These are phyloP conservation scores for Gymnopus androsaceus DNA, from an alignment of 1,284 basidiomycete genomes.

Conservation along the genomic window DNA sequence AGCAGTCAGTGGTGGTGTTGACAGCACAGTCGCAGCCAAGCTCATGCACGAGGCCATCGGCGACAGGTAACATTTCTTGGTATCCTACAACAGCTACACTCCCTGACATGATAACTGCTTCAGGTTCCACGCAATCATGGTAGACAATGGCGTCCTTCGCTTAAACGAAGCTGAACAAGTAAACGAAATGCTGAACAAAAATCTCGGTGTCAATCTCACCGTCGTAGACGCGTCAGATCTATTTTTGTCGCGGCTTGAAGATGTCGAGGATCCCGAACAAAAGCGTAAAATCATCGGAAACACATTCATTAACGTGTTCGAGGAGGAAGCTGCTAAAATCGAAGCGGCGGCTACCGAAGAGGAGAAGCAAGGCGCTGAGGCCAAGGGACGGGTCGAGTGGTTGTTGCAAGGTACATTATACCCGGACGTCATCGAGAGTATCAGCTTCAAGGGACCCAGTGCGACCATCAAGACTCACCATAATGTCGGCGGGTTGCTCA, in stretches of 20 bases:
- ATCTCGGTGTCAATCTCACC: conserved; percentile 95
- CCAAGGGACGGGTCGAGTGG: conserved; percentile 95
- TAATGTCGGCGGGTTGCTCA: conserved; percentile 95
- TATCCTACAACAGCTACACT: not conserved
- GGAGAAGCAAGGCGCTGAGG: conserved; percentile 64
- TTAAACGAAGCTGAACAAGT: conserved; percentile 92
- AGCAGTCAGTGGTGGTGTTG: conserved; percentile 96
- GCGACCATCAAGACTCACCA: conserved; percentile 99
- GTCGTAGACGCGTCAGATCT: conserved; percentile 95
- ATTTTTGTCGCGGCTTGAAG: conserved; percentile 88
- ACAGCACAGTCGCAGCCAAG: conserved; percentile 97
- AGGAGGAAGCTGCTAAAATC: conserved; percentile 88
- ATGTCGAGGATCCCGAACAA: conserved; percentile 93
- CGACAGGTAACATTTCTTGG: conserved; percentile 64
- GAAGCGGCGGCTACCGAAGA: conserved; percentile 84
- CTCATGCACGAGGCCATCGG: conserved; percentile 99
- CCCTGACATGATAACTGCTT: not conserved
- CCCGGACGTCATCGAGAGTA: conserved; percentile 99
- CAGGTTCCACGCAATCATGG: conserved; percentile 99
- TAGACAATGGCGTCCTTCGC: conserved; percentile 97
- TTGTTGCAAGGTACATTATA: conserved; percentile 98
- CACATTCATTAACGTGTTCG: conserved; percentile 98
- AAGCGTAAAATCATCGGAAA: conserved; percentile 99
- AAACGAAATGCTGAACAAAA: conserved; percentile 90
- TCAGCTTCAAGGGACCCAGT: conserved; percentile 98